Evolutionary conservation across 2,329 filamentous ascomycete species (phyloP), one percentile per base, ranked within the genome.

Genomic region (Fusarium ramigenum): DNA sequence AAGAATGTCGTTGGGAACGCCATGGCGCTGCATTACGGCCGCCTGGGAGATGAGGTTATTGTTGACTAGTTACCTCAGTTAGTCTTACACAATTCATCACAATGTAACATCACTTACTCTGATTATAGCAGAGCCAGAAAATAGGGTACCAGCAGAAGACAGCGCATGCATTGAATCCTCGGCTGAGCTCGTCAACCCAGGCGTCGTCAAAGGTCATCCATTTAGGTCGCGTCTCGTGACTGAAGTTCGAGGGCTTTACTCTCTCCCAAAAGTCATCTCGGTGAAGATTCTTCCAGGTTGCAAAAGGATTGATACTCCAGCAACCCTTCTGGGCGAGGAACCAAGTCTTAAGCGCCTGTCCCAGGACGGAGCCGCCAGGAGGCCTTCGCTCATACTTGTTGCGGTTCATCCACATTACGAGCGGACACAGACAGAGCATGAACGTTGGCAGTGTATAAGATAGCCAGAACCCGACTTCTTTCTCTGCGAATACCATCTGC

Each of bases 201-300:
- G 88, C 88, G 74, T 95, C 93, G 71, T 95, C 92, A 75, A 94
- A 94, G 5, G 88, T 92, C 91, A 95, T 95, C 91, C 92, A 94
- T 2, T 75, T 73, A 0, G 90, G 92, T 42, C 88, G 89, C 54
- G 83, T 82, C 25, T 82, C 82, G 46, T 86, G 83, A 28, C 85
- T 84, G 43, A 93, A 87, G n/a, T 83, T 83, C 73, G 89, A 92
- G 2, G 92, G 93, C 84, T 93, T 93, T 66, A 91, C 90, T 14
- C 83, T 83, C 42, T 93, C 88, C 90, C 92, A 95, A 81, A 93
- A 85, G 30, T 85, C 84, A 11, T 85, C 84, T 59, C 85, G 83
- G 68, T 89, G 86, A 76, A 91, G 84, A 75, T 90, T 88, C 75
- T 83, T 87, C 79, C 86, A 90, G 23, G 89, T 91, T 28, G 80